Percentiles rank a stretch among this genome's conserved stretches.
phyloP scores from a whole-genome alignment of 2,329 filamentous ascomycete genomes.

The Phialocephala subalpina region DNA sequence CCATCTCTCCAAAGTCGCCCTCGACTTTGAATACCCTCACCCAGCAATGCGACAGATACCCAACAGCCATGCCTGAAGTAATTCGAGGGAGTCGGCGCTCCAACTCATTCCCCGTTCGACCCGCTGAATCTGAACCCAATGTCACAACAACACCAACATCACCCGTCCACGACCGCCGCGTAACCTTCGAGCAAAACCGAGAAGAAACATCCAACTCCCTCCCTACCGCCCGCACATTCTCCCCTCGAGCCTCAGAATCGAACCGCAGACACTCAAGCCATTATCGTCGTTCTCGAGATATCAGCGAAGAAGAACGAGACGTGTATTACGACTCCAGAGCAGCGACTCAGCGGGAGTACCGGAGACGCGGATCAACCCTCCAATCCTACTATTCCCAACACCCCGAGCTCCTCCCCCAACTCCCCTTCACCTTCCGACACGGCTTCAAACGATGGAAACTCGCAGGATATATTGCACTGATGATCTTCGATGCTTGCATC shows the following conservation, averaged over 20 bases:
- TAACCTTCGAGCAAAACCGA: slow-evolving; percentile 32
- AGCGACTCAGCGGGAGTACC: slow-evolving; percentile 34
- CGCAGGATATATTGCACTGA: slow-evolving; percentile 47
- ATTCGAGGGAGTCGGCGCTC: slow-evolving; percentile 18
- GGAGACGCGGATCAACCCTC: slow-evolving; percentile 33
- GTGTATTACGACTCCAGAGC: slow-evolving; percentile 37
- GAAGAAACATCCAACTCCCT: slow-evolving; percentile 22
- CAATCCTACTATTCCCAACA: slow-evolving; percentile 36
- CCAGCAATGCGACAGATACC: neutral
- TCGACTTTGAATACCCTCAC: neutral
- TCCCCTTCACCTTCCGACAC: slow-evolving; percentile 39
- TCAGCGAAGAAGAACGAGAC: slow-evolving; percentile 28
- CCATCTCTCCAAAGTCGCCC: no score
- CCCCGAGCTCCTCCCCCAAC: slow-evolving; percentile 36
- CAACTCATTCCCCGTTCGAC: slow-evolving; percentile 10
- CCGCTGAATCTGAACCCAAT: neutral
- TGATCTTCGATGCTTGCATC: slow-evolving; percentile 56
- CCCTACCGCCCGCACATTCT: slow-evolving; percentile 8
- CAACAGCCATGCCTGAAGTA: slow-evolving; percentile 14
- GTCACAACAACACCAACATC: slow-evolving; percentile 15
- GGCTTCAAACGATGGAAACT: slow-evolving; percentile 38
- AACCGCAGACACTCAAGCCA: slow-evolving; percentile 27
- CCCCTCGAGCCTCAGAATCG: slow-evolving; percentile 13
- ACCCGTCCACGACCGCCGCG: slow-evolving; percentile 22
- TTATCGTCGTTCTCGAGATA: slow-evolving; percentile 18